Evolutionary conservation across 352 stramenopile genomes (phyloP), one percentile per base, ranked within the genome.

Genomic region (Phytophthora hybrid): DNA sequence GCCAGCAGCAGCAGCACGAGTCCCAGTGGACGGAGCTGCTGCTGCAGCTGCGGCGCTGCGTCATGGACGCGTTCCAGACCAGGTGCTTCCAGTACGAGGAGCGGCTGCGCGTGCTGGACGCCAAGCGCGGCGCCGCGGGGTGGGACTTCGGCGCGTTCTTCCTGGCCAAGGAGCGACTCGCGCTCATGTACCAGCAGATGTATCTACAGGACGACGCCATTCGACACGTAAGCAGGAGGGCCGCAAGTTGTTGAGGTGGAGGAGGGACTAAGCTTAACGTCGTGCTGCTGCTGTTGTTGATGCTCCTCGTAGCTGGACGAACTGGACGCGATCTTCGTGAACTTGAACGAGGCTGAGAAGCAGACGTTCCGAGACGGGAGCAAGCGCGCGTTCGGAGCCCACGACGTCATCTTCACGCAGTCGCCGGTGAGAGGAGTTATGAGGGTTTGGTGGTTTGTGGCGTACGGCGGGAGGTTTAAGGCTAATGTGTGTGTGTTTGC

Each of bases 111-210:
- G 63, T 87, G 3, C 64, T 96, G 21, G 87, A 94, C 41, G 79
- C 79, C 13, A 90, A 91, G 69, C 77, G 90, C 4, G 78, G 78
- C 3, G 31, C 80, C 2, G 39, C 74, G 0, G 81, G 74, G 3
- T 97, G 90, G 90, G 79, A 97, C 60, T 94, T 94, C 73, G 81
- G 87, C 21, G 80, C 85, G 5, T 97, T 95, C 44, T 93, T 94
- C 53, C 54, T 91, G 13, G 85, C 88, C 5, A 96, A 96, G 60
- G 90, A 96, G 44, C 77, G 77, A 6, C 69, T 97, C 18, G 90
- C 90, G 7, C 72, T 94, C 60, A 92, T 94, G 84, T 97, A 95
- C 64, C 87, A 93, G 66, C 88, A 95, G 60, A 90, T 88, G 71
- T 92, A 91, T 73, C 62, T 97, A 5, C 82, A 93, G 9, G 90